Percentiles rank a stretch among this genome's conserved stretches.
phyloP scores from a whole-genome alignment of 2,329 filamentous ascomycete species.

The Ophiostoma piceae region DNA sequence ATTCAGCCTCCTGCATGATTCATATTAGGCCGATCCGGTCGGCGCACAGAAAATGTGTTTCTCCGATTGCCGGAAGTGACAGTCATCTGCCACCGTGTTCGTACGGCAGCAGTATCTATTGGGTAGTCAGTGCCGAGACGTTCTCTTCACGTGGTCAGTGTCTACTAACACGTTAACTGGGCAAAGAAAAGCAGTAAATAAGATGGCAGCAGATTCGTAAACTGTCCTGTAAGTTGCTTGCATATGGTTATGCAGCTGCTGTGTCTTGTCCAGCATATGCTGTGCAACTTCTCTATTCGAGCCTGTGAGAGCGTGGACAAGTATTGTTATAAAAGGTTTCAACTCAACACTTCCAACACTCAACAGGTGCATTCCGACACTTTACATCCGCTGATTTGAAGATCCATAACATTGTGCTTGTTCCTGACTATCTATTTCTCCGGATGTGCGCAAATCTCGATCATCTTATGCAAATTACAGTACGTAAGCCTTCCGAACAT shows the following conservation, averaged over 20 bases:
- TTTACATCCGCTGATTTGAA: background rate
- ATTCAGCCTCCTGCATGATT: background rate
- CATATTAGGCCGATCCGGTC: background rate
- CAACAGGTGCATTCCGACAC: no score
- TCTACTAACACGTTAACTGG: no score
- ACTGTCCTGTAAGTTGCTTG: background rate
- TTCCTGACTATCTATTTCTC: background rate
- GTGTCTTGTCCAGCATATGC: no score
- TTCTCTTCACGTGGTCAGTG: no score
- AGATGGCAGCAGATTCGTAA: background rate
- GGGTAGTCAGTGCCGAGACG: no score
- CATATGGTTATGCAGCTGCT: background rate
- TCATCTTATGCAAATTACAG: background rate
- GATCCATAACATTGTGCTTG: background rate
- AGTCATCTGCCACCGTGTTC: background rate
- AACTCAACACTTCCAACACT: no score
- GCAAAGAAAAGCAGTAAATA: no score
- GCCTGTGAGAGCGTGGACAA: no score
- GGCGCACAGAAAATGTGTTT: background rate
- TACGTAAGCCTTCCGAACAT: background rate
- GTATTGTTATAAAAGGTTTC: no score
- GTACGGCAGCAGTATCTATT: background rate
- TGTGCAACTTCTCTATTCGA: background rate
- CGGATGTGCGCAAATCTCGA: background rate
- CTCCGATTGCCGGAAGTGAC: background rate